Conservation (phyloP, 2,329 filamentous ascomycete genomes). For the Parastagonospora nodorum region DNA sequence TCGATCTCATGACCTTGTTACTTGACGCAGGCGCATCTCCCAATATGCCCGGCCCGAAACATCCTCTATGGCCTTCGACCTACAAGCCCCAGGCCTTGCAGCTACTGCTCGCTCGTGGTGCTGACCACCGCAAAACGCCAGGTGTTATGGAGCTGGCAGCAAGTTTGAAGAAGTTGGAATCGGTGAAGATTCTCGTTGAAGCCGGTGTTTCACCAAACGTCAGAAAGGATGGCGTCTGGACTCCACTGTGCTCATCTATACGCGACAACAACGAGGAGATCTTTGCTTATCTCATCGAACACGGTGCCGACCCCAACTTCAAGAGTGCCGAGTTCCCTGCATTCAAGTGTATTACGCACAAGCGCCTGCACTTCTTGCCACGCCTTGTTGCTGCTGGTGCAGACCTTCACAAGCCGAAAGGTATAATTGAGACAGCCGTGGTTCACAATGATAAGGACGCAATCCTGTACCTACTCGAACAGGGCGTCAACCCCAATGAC, state of each 20-base stretch:
- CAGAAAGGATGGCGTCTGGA: constrained; percentile 70
- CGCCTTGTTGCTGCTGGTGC: constrained; percentile 63
- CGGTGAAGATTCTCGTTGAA: constrained; percentile 62
- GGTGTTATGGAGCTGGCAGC: constrained; percentile 69
- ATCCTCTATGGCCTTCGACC: constrained; percentile 69
- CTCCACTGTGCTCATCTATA: constrained; percentile 70
- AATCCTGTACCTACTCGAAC: constrained; percentile 64
- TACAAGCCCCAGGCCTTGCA: constrained; percentile 64
- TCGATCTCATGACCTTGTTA: constrained; percentile 61
- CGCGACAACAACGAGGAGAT: constrained; percentile 69
- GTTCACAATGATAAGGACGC: constrained; percentile 66
- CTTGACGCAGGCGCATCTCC: constrained; percentile 67
- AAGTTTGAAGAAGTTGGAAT: constrained; percentile 67
- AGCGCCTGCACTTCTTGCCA: constrained; percentile 65
- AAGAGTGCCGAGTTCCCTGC: constrained; percentile 67
- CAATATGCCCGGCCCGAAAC: constrained; percentile 71
- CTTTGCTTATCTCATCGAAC: constrained; percentile 62
- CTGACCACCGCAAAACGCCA: constrained; percentile 63
- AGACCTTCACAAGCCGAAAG: constrained; percentile 64
- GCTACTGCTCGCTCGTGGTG: constrained; percentile 63
- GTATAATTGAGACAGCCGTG: constrained; percentile 69
- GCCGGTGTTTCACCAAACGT: constrained; percentile 65
- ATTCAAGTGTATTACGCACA: constrained; percentile 72
- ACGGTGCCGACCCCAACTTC: constrained; percentile 58
- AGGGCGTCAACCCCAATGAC: constrained; percentile 65